Percentiles rank a stretch among this genome's conserved stretches.
Evolutionary conservation across 2,329 filamentous ascomycete species (phyloP).

Genomic region (Diplodia mutila): DNA sequence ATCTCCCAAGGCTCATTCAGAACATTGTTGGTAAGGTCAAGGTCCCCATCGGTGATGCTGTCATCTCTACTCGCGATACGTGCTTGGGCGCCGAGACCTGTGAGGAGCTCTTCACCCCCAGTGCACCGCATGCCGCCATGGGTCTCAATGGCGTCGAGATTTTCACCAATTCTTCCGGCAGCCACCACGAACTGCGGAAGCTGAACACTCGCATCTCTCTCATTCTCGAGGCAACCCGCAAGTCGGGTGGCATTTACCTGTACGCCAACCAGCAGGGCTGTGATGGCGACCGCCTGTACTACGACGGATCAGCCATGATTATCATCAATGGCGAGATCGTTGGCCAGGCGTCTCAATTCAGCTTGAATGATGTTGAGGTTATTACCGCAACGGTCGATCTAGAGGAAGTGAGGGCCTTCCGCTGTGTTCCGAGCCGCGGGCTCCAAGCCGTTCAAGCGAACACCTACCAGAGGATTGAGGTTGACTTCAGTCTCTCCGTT

Average conservation of each 20-base stretch:
- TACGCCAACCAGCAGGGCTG: constrained; percentile 66
- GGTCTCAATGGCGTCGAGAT: constrained; percentile 73
- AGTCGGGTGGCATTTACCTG: constrained; percentile 63
- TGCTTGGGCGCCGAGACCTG: constrained; percentile 68
- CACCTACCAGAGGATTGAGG: constrained; percentile 52
- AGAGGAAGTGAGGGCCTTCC: constrained; percentile 69
- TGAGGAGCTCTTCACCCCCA: constrained; percentile 49
- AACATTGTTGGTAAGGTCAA: constrained; percentile 59
- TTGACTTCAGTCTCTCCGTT: constrained; percentile 51
- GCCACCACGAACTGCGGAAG: constrained; percentile 70
- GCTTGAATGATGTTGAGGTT: constrained; percentile 58
- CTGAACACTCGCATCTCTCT: constrained; percentile 66
- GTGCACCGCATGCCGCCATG: constrained; percentile 61
- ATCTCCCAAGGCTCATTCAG: constrained; percentile 63
- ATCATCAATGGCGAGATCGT: constrained; percentile 65
- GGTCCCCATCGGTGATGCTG: constrained; percentile 70
- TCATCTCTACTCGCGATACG: constrained; percentile 65
- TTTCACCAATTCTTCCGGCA: constrained; percentile 68
- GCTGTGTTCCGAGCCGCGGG: constrained; percentile 59
- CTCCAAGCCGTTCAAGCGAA: constrained; percentile 59
- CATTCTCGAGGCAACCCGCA: constrained; percentile 68
- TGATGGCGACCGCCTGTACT: constrained; percentile 41
- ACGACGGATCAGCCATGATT: constrained; percentile 63
- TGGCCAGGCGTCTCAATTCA: constrained; percentile 69
- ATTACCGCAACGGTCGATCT: constrained; percentile 61